Evolutionary conservation across 2,329 filamentous ascomycete genomes (phyloP).

Genomic region (Herpotrichia juniperi): DNA sequence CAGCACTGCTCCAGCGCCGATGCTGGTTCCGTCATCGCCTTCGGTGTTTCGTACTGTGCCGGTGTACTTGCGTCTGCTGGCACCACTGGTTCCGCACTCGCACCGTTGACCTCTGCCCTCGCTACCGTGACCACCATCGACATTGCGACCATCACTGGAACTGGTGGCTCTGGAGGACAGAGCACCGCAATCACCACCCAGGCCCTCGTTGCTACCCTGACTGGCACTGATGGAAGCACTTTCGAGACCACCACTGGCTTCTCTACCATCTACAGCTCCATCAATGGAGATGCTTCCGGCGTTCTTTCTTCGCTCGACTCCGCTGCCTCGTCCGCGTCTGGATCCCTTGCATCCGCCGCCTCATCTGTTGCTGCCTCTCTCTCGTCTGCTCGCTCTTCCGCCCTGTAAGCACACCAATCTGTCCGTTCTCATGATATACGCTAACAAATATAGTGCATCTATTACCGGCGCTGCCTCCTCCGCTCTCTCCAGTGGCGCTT

Average conservation of each 20-base stretch:
- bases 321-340: conserved; percentile 6
- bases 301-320: conserved; percentile 9
- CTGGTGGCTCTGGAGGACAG: conserved; percentile 7
- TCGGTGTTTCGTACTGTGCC: conserved; percentile 39
- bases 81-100: conserved; percentile 23
- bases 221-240: conserved; percentile 16
- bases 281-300: conserved; percentile 5
- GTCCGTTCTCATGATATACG: background rate
- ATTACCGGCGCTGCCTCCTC: conserved; percentile 14
- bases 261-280: conserved; percentile 15
- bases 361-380: conserved; percentile 10
- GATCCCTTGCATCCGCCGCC: conserved; percentile 5
- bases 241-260: conserved; percentile 24
- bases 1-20: conserved; percentile 44
- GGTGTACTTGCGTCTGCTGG: conserved; percentile 14
- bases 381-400: conserved; percentile 14
- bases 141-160: background rate
- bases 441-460: background rate
- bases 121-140: conserved; percentile 7
- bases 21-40: conserved; percentile 38
- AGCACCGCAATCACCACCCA: conserved; percentile 15
- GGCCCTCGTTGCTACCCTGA: conserved; percentile 19
- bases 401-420: conserved; percentile 1
- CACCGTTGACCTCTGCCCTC: conserved; percentile 29
- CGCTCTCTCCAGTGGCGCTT: conserved; percentile 7